Evolutionary conservation across 2,329 filamentous ascomycete genomes (phyloP).

Genomic region (Monosporascus sp.): DNA sequence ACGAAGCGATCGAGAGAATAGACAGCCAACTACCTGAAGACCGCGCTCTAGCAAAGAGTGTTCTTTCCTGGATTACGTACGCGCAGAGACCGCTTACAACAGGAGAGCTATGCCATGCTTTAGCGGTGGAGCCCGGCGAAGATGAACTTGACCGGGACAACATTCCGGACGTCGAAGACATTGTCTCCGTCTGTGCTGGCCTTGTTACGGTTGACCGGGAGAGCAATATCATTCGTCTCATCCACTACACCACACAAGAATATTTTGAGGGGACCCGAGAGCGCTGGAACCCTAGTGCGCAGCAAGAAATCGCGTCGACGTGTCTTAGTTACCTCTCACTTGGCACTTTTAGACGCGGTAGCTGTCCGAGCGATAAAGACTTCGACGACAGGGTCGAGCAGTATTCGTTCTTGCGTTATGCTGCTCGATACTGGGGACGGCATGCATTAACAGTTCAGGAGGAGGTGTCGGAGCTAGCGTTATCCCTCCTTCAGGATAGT

Average conservation of each 20-base stretch:
- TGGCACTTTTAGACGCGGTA: background rate
- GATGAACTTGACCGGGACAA: slow-evolving; percentile 27
- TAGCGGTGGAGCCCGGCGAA: slow-evolving; percentile 29
- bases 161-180: slow-evolving; percentile 21
- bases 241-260: slow-evolving; percentile 40
- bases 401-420: slow-evolving; percentile 6
- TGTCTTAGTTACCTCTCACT: slow-evolving; percentile 34
- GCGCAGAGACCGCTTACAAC: slow-evolving; percentile 27
- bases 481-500: background rate
- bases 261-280: slow-evolving; percentile 30
- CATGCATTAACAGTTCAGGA: background rate
- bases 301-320: slow-evolving; percentile 20
- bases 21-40: slow-evolving; percentile 27
- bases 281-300: slow-evolving; percentile 25
- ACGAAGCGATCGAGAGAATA: slow-evolving; percentile 36
- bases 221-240: slow-evolving; percentile 32
- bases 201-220: slow-evolving; percentile 34
- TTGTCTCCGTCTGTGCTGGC: slow-evolving; percentile 33
- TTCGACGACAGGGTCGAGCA: slow-evolving; percentile 1
- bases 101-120: slow-evolving; percentile 34
- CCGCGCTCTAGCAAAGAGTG: slow-evolving; percentile 29
- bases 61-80: slow-evolving; percentile 35
- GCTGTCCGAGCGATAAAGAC: background rate
- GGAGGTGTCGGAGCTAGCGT: background rate
- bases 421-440: slow-evolving; percentile 7